Base-by-base conservation (phyloP, 352 stramenopile species). In the Phytophthora cryptogea region DNA sequence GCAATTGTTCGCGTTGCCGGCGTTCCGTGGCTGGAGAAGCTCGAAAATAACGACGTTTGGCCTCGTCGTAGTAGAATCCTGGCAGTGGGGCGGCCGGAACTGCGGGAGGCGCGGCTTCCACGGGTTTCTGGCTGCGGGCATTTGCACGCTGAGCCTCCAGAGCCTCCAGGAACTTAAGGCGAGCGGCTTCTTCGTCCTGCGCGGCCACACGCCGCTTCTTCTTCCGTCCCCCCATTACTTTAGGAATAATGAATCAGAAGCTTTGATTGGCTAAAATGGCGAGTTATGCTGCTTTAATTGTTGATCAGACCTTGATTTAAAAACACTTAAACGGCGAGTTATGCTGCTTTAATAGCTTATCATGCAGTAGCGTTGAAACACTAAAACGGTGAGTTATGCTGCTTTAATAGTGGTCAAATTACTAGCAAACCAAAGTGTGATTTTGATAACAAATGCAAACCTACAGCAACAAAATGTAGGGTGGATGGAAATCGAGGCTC, bases 41-140 rank as follows among this genome's bases (percentile, higher is more conserved):
- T 27, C 70, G 72, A 47, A 89, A 90, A 53, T 86, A 89, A n/a
- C 73, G 63, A 5, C 54, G 37, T 44, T 74, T 80, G 13, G 26
- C 45, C 35, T 84, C 68, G 44, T 90, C 81, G 49, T 76, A 90
- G 59, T 83, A 82, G 41, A 86, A 90, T 8, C 81, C 81, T 27
- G 72, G 59, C 6, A 90, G 60, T 27, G 66, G 26, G 23, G 53
- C 59, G 17, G 27, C 52, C 54, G 54, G 46, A 3, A 41, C 16
- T 28, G 17, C 20, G 3, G 42, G 23, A 17, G 37, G 26, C 42
- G 47, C 7, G 20, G 8, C 36, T 63, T 59, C 39, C 31, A 23
- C 28, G 33, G 26, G 11, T 4, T 40, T 37, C 45, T 70, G 49
- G 5, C n/a, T 68, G 27, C 74, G 66, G 35, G 61, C 62, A 27